A percentile compares a stretch with the other conserved stretches of the same genome.
phyloP scores from a whole-genome alignment of 768 basidiomycete species.

The Boletus sp. region DNA sequence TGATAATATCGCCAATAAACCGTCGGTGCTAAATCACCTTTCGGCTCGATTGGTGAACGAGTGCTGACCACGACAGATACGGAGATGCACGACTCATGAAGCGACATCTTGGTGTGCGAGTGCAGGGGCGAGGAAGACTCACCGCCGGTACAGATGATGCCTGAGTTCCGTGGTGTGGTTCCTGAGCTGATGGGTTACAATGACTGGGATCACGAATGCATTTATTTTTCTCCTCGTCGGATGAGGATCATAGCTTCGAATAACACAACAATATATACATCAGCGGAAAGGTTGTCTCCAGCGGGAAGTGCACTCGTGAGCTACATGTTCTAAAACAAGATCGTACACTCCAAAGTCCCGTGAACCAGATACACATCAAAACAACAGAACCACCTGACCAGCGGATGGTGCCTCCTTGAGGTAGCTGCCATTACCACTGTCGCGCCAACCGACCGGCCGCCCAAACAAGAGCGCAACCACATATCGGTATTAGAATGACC shows the following conservation, averaged over 20 bases:
- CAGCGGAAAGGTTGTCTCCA: neutral
- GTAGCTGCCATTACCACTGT: constrained; percentile 57
- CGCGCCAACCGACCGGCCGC: constrained; percentile 48
- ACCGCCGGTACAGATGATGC: neutral
- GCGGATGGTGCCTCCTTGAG: neutral
- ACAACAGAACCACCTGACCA: constrained; percentile 1
- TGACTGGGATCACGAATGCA: neutral
- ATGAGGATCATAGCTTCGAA: neutral
- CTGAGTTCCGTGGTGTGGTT: neutral
- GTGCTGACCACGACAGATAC: neutral
- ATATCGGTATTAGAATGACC: constrained; percentile 61
- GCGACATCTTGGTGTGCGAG: neutral
- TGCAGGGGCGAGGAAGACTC: neutral
- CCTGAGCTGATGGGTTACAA: neutral
- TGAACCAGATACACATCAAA: neutral
- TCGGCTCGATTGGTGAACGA: neutral
- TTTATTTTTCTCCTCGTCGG: neutral
- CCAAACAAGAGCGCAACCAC: constrained; percentile 57
- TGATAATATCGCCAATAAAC: constrained; percentile 49
- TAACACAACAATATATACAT: neutral
- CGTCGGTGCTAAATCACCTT: constrained; percentile 28
- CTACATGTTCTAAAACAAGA: constrained; percentile 1
- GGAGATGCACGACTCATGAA: neutral
- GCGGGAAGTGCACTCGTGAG: neutral
- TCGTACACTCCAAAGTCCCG: constrained; percentile 2